Conservation (phyloP, 2,329 filamentous ascomycete genomes). For the Aspergillus udagawae region DNA sequence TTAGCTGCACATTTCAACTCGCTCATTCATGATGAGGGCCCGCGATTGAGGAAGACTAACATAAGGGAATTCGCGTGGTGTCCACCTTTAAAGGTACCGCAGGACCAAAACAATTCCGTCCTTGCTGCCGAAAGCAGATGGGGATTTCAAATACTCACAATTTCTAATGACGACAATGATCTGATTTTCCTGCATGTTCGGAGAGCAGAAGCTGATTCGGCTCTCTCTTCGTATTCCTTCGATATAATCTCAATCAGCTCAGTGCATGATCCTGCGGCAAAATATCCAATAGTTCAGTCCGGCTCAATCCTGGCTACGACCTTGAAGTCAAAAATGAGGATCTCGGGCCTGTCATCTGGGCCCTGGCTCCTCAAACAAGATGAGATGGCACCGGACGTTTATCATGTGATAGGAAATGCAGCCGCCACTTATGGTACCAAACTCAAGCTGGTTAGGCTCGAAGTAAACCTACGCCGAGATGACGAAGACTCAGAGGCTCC, state of each 20-base stretch:
- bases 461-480: conserved; percentile 10
- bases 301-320: conserved; percentile 29
- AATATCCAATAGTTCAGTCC: conserved; percentile 15
- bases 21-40: conserved; percentile 16
- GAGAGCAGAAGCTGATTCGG: conserved; percentile 7
- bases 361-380: conserved; percentile 25
- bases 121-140: conserved; percentile 23
- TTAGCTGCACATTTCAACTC: conserved; percentile 39
- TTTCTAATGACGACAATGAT: conserved; percentile 40
- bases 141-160: conserved; percentile 33
- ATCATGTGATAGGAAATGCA: conserved; percentile 21
- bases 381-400: not conserved
- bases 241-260: conserved; percentile 24
- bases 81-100: conserved; percentile 23
- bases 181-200: conserved; percentile 28
- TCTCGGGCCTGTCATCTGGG: conserved; percentile 28
- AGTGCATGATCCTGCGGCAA: conserved; percentile 9
- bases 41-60: conserved; percentile 26
- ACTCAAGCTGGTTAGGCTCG: conserved; percentile 24
- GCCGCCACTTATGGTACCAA: conserved; percentile 27
- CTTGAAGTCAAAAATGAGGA: conserved; percentile 21
- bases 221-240: conserved; percentile 14
- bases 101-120: conserved; percentile 1
- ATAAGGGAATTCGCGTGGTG: conserved; percentile 44
- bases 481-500: not conserved